Conservation (phyloP, 2,329 filamentous ascomycete genomes). For the Fusarium sp. region DNA sequence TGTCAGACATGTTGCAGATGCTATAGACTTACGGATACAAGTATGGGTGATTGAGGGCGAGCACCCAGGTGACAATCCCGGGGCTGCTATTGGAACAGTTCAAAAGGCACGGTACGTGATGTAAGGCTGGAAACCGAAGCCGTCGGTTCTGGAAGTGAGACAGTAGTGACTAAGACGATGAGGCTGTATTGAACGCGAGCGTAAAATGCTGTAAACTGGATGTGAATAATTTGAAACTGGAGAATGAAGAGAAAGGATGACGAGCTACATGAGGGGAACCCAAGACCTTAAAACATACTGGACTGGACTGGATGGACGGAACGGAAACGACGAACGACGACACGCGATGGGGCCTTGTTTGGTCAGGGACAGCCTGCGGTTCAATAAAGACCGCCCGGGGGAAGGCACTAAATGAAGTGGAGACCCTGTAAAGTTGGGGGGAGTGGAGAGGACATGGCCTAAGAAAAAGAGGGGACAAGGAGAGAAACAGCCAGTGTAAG, state of each 20-base stretch:
- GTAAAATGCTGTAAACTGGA: not conserved
- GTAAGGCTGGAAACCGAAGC: not conserved
- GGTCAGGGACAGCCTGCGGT: constrained; percentile 25
- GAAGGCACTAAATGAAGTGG: constrained; percentile 27
- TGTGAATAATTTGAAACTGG: not conserved
- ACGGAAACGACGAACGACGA: constrained; percentile 24
- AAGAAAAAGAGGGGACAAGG: constrained; percentile 29
- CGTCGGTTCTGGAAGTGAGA: constrained; percentile 10
- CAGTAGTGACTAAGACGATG: constrained; percentile 18
- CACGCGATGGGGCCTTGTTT: constrained; percentile 27
- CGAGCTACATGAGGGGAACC: constrained; percentile 27
- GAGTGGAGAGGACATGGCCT: constrained; percentile 24
- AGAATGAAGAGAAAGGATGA: constrained; percentile 14
- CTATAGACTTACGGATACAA: constrained; percentile 9
- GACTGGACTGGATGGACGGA: constrained; percentile 1
- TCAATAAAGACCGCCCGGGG: constrained; percentile 13
- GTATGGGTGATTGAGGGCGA: constrained; percentile 1
- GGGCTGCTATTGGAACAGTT: constrained; percentile 15
- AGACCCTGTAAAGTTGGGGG: constrained; percentile 28
- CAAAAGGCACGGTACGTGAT: not conserved
- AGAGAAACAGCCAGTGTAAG: constrained; percentile 2
- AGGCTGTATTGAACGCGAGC: not conserved
- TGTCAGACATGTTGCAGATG: not conserved
- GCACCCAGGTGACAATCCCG: constrained; percentile 10
- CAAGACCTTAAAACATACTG: constrained; percentile 20